Percentiles rank a stretch among this genome's conserved stretches.
Evolutionary conservation across 73 alveolate genomes (phyloP).

Genomic region (Tetrahymena elliotti): DNA sequence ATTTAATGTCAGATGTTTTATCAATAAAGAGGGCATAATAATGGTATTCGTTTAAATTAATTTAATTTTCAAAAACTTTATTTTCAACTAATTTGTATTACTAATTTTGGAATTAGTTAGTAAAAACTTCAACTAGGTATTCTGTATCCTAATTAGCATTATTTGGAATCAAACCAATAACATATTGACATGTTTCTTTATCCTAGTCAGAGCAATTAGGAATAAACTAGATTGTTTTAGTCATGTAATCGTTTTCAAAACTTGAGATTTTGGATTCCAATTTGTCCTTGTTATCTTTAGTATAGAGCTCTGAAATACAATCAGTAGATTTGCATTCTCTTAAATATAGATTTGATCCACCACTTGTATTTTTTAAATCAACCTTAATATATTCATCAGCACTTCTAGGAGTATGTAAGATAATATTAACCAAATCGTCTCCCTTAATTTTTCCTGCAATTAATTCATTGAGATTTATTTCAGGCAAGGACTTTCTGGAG

Average conservation of each 20-base stretch:
- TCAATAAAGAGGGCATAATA: background rate
- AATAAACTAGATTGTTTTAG: background rate
- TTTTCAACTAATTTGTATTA: background rate
- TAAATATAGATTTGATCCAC: background rate
- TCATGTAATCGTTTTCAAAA: background rate
- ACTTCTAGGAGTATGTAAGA: background rate
- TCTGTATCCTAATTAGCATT: background rate
- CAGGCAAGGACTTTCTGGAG: background rate
- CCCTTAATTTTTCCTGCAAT: background rate
- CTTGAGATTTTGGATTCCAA: background rate
- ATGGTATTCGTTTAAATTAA: background rate
- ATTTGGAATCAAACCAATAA: background rate
- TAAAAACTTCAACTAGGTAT: background rate
- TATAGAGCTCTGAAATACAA: background rate
- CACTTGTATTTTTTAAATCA: background rate
- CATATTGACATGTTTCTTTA: background rate
- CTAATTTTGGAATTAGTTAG: background rate
- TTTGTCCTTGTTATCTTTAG: background rate
- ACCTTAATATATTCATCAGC: background rate
- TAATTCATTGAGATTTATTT: background rate
- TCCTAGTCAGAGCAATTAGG: background rate
- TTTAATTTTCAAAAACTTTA: background rate
- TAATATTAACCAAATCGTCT: background rate
- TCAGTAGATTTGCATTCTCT: background rate
- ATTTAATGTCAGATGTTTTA: background rate